These are phyloP conservation scores for Phaffia rhodozyma DNA, from an alignment of 1,284 basidiomycete genomes.

Conservation along the genomic window DNA sequence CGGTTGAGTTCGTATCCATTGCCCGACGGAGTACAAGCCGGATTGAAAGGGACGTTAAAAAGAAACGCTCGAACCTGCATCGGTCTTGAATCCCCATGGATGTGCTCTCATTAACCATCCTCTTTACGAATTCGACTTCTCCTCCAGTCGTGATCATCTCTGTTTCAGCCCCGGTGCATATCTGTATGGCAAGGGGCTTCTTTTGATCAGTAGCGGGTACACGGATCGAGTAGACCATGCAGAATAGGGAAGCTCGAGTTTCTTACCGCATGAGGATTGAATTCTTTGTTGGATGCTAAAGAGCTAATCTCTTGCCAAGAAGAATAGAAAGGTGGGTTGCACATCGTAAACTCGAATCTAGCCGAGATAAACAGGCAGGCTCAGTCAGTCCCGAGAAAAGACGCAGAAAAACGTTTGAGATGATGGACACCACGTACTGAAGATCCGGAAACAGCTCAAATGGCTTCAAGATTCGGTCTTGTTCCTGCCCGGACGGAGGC, in stretches of 20 bases:
- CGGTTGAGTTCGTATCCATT: too few relatives aligned
- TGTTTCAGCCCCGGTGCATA: slow-evolving; percentile 65
- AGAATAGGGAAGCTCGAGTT: background rate
- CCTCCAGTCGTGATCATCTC: slow-evolving; percentile 84
- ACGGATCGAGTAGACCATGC: background rate
- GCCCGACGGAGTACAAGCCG: background rate
- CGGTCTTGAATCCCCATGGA: slow-evolving; percentile 29
- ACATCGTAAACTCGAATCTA: slow-evolving; percentile 66
- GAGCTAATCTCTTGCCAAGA: slow-evolving; percentile 53
- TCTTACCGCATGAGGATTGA: slow-evolving; percentile 50
- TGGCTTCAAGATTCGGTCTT: slow-evolving; percentile 44
- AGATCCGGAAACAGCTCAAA: slow-evolving; percentile 24
- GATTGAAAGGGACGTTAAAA: background rate
- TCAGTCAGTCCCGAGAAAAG: background rate
- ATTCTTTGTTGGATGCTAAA: slow-evolving; percentile 51
- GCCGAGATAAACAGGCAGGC: background rate
- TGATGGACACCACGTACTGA: background rate
- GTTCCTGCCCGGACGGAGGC: slow-evolving; percentile 12
- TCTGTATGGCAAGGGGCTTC: slow-evolving; percentile 35
- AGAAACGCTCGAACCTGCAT: slow-evolving; percentile 41
- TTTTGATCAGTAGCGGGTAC: background rate
- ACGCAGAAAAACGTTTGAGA: too few relatives aligned
- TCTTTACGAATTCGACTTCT: slow-evolving; percentile 61
- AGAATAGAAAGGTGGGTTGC: slow-evolving; percentile 88
- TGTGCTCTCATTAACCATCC: slow-evolving; percentile 66